These are phyloP conservation scores for Nannochloris sp. DNA, from an alignment of 139 green algal genomes.

Conservation along the genomic window DNA sequence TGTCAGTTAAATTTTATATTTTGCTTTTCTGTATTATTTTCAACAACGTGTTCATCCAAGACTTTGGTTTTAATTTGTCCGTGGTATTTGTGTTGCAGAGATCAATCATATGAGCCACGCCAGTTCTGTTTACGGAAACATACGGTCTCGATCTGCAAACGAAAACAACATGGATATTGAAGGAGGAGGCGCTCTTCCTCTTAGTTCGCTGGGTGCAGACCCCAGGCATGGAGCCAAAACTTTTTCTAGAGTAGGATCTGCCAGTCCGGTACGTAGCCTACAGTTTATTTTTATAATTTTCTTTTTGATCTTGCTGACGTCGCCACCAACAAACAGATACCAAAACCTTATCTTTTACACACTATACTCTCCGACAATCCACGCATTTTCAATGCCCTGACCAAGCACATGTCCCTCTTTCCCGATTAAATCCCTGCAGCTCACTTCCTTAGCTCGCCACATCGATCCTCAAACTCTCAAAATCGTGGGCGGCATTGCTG, in stretches of 20 bases:
- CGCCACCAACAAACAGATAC: background rate
- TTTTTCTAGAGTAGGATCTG: background rate
- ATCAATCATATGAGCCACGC: background rate
- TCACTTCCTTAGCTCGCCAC: background rate
- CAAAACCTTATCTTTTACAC: background rate
- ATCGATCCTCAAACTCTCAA: background rate
- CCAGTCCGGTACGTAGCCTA: too few species aligned
- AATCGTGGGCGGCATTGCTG: background rate
- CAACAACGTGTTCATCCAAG: background rate
- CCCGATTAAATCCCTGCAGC: background rate
- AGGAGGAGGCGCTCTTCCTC: background rate
- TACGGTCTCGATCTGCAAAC: background rate
- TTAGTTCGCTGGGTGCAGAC: background rate
- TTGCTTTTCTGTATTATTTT: background rate
- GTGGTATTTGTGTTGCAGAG: too few species aligned
- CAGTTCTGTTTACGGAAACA: background rate
- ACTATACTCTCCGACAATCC: background rate
- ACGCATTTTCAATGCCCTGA: background rate
- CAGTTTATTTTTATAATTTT: too few species aligned
- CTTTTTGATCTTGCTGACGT: too few species aligned
- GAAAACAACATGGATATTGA: conserved; percentile 1
- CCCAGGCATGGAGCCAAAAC: background rate
- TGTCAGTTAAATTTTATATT: background rate
- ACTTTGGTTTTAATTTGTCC: background rate
- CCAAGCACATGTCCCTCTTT: background rate